Evolutionary conservation across 192 early-diverging fungal species (phyloP).

Genomic region (Podila verticillata): DNA sequence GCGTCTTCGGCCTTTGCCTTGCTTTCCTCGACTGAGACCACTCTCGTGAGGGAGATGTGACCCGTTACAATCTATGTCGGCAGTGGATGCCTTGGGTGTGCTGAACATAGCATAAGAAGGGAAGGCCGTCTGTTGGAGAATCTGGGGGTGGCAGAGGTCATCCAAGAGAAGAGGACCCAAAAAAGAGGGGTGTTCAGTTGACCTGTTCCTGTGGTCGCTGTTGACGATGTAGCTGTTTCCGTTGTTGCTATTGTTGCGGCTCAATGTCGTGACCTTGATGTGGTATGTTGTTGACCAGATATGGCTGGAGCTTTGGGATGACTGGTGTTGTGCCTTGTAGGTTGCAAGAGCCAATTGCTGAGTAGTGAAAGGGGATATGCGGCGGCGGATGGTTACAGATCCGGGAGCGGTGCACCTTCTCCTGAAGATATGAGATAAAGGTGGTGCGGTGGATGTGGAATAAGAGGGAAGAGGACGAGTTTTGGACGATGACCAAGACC

Average conservation of each 20-base stretch:
- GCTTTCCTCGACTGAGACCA: no score
- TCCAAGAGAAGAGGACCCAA: background rate
- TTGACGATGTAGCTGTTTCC: background rate
- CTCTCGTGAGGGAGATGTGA: no score
- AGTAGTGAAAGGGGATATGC: no score
- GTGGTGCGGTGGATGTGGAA: no score
- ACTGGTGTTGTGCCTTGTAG: background rate
- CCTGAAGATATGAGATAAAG: no score
- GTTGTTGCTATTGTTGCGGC: background rate
- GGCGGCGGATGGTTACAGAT: no score
- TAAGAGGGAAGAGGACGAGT: background rate
- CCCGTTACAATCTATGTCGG: background rate
- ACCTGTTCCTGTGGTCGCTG: background rate
- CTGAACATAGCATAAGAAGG: background rate
- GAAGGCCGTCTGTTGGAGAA: background rate
- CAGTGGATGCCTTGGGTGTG: background rate
- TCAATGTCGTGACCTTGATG: background rate
- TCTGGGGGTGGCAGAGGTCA: background rate
- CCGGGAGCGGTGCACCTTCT: no score
- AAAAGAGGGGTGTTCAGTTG: background rate
- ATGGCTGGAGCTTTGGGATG: background rate
- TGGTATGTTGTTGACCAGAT: background rate
- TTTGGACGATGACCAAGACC: background rate
- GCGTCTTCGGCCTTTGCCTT: no score
- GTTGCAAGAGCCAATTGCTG: no score